These are phyloP conservation scores for Singerocomus inundabilis DNA, from an alignment of 1,284 basidiomycete genomes.

Conservation along the genomic window DNA sequence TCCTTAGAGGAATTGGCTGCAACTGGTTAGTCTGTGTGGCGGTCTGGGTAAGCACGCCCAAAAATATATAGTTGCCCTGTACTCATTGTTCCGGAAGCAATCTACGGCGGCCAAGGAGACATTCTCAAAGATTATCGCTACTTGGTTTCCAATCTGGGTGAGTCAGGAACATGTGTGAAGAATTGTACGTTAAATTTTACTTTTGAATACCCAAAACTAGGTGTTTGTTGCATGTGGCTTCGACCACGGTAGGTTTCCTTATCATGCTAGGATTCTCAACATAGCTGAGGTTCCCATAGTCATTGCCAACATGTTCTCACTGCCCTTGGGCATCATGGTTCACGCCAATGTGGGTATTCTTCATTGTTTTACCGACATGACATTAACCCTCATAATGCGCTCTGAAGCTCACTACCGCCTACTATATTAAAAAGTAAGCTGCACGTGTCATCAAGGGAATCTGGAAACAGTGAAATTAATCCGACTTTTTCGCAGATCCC, in stretches of 20 bases:
- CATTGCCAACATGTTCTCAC: slow-evolving; percentile 73
- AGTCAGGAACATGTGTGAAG: slow-evolving; percentile 13
- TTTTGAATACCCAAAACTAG: slow-evolving; percentile 31
- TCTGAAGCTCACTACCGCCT: slow-evolving; percentile 47
- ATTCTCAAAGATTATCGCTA: slow-evolving; percentile 68
- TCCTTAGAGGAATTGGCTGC: slow-evolving; percentile 74
- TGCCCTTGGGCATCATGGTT: slow-evolving; percentile 73
- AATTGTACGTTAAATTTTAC: neutral
- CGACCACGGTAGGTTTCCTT: slow-evolving; percentile 58
- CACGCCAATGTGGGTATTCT: slow-evolving; percentile 52
- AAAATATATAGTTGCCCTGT: neutral
- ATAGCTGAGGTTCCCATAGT: slow-evolving; percentile 35
- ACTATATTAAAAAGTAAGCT: slow-evolving; percentile 67
- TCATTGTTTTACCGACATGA: neutral
- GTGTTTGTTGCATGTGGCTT: slow-evolving; percentile 70
- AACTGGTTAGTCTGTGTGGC: slow-evolving; percentile 81
- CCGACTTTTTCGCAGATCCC: slow-evolving; percentile 41
- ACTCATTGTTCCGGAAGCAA: slow-evolving; percentile 47
- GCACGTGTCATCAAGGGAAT: neutral
- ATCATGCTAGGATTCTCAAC: neutral
- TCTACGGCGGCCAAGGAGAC: slow-evolving; percentile 70
- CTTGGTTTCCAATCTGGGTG: slow-evolving; percentile 79
- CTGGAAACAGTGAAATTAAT: neutral
- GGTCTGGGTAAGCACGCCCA: slow-evolving; percentile 57
- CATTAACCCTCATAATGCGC: slow-evolving; percentile 5